Evolutionary conservation across 2,329 filamentous ascomycete species (phyloP).

Genomic region (Diaporthe vexans): DNA sequence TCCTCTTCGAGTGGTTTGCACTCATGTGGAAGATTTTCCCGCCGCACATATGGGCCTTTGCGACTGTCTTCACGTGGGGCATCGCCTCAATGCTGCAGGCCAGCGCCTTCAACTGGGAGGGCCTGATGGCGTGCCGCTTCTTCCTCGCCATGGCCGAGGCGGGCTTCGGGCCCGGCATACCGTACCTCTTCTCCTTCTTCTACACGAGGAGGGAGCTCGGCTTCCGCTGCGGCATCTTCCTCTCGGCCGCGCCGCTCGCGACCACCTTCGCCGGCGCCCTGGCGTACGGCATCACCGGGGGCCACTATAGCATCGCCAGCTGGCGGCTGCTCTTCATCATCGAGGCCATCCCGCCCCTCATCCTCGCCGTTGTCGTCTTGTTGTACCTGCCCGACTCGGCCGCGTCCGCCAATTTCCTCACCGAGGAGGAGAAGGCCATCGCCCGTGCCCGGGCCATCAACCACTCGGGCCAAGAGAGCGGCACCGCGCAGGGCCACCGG

Average conservation of each 20-base stretch:
- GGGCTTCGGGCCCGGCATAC: conserved; percentile 54
- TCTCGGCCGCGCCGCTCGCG: conserved; percentile 76
- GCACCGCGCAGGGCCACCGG: conserved; percentile 55
- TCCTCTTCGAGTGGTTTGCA: conserved; percentile 58
- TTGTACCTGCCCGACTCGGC: conserved; percentile 68
- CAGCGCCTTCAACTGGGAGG: conserved; percentile 51
- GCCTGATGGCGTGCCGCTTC: conserved; percentile 56
- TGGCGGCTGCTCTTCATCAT: conserved; percentile 78
- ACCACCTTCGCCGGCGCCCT: conserved; percentile 76
- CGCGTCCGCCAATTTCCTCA: conserved; percentile 66
- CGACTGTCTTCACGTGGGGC: conserved; percentile 48
- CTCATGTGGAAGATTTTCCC: conserved; percentile 59
- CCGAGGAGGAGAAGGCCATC: conserved; percentile 68
- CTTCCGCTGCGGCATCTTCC: conserved; percentile 77
- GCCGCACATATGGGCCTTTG: conserved; percentile 51
- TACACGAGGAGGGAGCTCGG: conserved; percentile 70
- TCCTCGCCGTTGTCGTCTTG: conserved; percentile 67
- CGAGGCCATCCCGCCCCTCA: conserved; percentile 72
- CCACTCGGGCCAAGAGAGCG: conserved; percentile 63
- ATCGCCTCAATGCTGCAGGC: conserved; percentile 51
- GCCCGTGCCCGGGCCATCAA: conserved; percentile 66
- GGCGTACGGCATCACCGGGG: conserved; percentile 75
- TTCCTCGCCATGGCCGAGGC: conserved; percentile 60
- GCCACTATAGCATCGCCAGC: conserved; percentile 64
- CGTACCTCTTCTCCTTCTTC: conserved; percentile 43